phyloP scores from a whole-genome alignment of 768 basidiomycete species.

The Russula abietina region DNA sequence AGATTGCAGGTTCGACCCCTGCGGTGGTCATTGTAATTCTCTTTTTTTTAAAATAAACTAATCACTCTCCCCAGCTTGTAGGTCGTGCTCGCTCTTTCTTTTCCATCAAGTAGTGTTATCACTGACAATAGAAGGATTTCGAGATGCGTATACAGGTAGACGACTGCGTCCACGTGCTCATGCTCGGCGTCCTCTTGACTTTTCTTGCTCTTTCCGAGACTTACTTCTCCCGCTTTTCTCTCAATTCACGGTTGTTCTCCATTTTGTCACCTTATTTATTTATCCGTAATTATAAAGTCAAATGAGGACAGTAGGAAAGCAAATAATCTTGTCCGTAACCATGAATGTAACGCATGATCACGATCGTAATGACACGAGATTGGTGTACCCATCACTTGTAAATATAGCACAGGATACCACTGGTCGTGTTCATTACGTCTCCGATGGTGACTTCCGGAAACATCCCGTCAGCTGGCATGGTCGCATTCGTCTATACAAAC shows the following conservation, averaged over 20 bases:
- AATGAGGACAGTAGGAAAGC: not conserved
- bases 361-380: not conserved
- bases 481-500: constrained; percentile 27
- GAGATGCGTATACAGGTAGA: too few relatives aligned
- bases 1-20: constrained; percentile 95
- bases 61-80: not conserved
- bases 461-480: constrained; percentile 31
- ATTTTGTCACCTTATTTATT: too few relatives aligned
- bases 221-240: too few relatives aligned
- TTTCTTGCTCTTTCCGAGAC: too few relatives aligned
- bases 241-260: too few relatives aligned
- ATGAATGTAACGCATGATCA: too few relatives aligned
- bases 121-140: too few relatives aligned
- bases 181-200: too few relatives aligned
- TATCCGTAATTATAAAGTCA: not conserved
- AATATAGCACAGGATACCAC: constrained; percentile 33
- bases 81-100: too few relatives aligned
- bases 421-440: constrained; percentile 32
- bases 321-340: not conserved
- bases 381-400: constrained; percentile 28
- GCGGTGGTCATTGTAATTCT: constrained; percentile 72
- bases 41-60: not conserved
- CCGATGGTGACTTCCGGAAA: constrained; percentile 26
- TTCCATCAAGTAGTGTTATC: too few relatives aligned
- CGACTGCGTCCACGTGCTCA: too few relatives aligned